Evolutionary conservation across 352 stramenopile species (phyloP), one percentile per base, ranked within the genome.

Genomic region (Globisporangium emineosum): DNA sequence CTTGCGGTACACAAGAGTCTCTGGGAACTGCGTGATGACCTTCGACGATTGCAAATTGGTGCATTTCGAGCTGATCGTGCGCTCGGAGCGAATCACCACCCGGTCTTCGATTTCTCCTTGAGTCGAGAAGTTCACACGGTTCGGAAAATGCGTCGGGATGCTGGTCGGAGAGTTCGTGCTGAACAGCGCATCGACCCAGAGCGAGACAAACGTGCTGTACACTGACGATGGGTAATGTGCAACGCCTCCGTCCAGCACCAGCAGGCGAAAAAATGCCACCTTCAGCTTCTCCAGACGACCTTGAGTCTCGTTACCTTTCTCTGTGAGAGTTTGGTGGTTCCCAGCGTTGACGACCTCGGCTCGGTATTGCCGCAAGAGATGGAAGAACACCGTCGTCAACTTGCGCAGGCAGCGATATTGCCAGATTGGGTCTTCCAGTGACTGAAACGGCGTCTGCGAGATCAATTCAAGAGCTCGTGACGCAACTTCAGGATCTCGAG

Each of bases 11-110:
- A 89, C 77, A 2, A 80, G 57, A 2, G 71, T 75, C 51, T 89
- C 78, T 2, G 72, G 64, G 17, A 84, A 63, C 37, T 80, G 79
- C 7, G 83, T 91, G 65, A 91, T 89, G 12, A 90, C 80, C 50
- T 91, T 77, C 1, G 81, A 91, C 2, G 82, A 84, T 64, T 92
- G 83, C 45, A 91, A 60, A 43, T 91, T 93, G 2, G 85, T 91
- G 66, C 82, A 91, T 53, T 91, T 93, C 30, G 85, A 90, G 65
- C 82, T 93, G 62, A 90, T 91, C 0, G 85, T 93, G 3, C 85
- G 79, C 47, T 93, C 85, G 8, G 72, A 86, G 7, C 83, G 81
- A 55, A 93, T 89, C 8, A 87, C 65, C 15, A 81, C 70, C 21
- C 74, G 73, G 2, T 76, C 73, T 32, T 81, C 47, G 45, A 70